Evolutionary conservation across 768 basidiomycete genomes (phyloP).

Genomic region (Lentinula sp.): DNA sequence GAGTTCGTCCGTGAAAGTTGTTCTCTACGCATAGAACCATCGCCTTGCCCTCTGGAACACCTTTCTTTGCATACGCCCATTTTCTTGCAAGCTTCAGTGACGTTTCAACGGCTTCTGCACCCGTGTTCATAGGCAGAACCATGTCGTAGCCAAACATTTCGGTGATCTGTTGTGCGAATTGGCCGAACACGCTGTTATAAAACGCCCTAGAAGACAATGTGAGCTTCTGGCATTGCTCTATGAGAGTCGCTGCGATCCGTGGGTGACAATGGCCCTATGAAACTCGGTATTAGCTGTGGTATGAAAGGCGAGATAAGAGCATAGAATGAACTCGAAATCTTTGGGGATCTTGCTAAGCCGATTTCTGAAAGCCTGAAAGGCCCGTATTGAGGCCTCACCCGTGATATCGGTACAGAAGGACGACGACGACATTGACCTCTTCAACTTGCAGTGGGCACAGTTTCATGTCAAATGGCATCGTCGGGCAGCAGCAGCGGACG

Average conservation of each 20-base stretch:
- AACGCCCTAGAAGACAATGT: constrained; percentile 96
- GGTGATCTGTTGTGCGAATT: constrained; percentile 83
- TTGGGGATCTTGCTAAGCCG: background rate
- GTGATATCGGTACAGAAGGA: background rate
- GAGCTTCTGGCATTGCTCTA: constrained; percentile 81
- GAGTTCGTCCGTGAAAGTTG: constrained; percentile 94
- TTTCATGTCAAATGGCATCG: constrained; percentile 7
- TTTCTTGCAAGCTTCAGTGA: constrained; percentile 93
- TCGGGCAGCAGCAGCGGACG: background rate
- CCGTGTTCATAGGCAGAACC: constrained; percentile 98
- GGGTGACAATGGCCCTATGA: constrained; percentile 87
- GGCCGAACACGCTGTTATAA: constrained; percentile 88
- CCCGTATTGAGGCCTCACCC: background rate
- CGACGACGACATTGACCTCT: constrained; percentile 1
- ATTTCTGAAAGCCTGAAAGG: constrained; percentile 7
- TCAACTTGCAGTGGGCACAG: background rate
- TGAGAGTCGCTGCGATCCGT: constrained; percentile 72
- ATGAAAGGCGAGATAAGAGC: background rate
- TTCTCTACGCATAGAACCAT: constrained; percentile 81
- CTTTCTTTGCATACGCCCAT: constrained; percentile 93
- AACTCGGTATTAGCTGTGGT: background rate
- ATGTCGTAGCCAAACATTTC: constrained; percentile 88
- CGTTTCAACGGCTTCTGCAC: constrained; percentile 97
- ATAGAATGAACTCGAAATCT: constrained; percentile 2
- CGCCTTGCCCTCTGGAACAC: constrained; percentile 74